phyloP scores from a whole-genome alignment of 2,329 filamentous ascomycete species.

The Pseudogymnoascus verrucosus region DNA sequence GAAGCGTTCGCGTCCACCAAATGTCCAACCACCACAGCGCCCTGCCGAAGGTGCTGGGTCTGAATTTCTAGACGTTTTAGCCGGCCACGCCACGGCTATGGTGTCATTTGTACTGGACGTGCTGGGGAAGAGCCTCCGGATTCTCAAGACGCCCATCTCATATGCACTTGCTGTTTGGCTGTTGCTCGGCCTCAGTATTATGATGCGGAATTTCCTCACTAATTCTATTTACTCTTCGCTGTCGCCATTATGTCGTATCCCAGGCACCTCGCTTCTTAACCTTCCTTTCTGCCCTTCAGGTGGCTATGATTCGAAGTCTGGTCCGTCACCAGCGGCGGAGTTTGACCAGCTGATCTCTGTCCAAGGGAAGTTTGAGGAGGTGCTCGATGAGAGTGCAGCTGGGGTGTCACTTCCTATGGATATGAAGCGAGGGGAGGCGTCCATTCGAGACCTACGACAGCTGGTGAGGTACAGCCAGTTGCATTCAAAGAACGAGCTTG shows the following conservation, averaged over 20 bases:
- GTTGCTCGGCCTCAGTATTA: constrained; percentile 47
- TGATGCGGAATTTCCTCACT: constrained; percentile 55
- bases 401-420: constrained; percentile 63
- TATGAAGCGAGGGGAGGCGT: constrained; percentile 70
- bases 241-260: constrained; percentile 62
- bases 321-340: constrained; percentile 35
- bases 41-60: not conserved
- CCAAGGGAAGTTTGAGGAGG: constrained; percentile 68
- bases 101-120: constrained; percentile 47
- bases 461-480: constrained; percentile 64
- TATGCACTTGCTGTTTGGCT: constrained; percentile 54
- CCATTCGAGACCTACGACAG: constrained; percentile 65
- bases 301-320: constrained; percentile 20
- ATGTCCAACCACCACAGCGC: not conserved
- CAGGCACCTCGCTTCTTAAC: constrained; percentile 52
- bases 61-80: constrained; percentile 14
- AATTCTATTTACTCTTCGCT: constrained; percentile 53
- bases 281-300: constrained; percentile 53
- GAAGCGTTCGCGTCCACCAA: constrained; percentile 10
- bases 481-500: constrained; percentile 58
- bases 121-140: constrained; percentile 49
- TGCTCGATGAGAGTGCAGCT: constrained; percentile 59
- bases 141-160: constrained; percentile 57
- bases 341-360: constrained; percentile 69
- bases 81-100: constrained; percentile 18